phyloP scores from a whole-genome alignment of 2,329 filamentous ascomycete genomes.

The Fusarium dimerum region DNA sequence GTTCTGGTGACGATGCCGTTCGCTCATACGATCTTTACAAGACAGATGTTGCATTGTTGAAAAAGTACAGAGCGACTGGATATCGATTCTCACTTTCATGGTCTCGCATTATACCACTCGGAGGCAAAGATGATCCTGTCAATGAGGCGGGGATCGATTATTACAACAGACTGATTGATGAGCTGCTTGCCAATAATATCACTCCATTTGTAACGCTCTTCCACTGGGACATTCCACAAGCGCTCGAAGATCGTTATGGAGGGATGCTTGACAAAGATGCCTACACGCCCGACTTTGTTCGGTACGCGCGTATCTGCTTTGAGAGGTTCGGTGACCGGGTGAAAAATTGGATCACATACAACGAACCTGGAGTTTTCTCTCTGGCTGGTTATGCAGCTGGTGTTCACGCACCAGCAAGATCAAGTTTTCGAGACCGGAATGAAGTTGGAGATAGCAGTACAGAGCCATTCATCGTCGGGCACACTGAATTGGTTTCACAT shows the following conservation, averaged over 20 bases:
- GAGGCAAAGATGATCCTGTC: slow-evolving; percentile 62
- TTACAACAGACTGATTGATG: slow-evolving; percentile 62
- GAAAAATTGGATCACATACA: slow-evolving; percentile 27
- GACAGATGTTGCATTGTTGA: slow-evolving; percentile 57
- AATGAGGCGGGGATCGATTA: slow-evolving; percentile 61
- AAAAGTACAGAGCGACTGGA: slow-evolving; percentile 57
- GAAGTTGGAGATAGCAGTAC: slow-evolving; percentile 24
- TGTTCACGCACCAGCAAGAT: slow-evolving; percentile 19
- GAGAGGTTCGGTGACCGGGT: slow-evolving; percentile 24
- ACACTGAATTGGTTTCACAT: slow-evolving; percentile 42
- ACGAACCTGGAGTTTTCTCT: slow-evolving; percentile 21
- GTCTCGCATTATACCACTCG: slow-evolving; percentile 65
- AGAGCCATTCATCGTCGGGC: slow-evolving; percentile 41
- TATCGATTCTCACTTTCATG: slow-evolving; percentile 68
- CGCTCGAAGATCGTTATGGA: slow-evolving; percentile 21
- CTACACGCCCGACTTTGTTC: slow-evolving; percentile 22
- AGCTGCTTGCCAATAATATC: slow-evolving; percentile 54
- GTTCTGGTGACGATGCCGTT: slow-evolving; percentile 40
- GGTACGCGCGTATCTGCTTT: slow-evolving; percentile 25
- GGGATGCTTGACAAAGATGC: slow-evolving; percentile 23
- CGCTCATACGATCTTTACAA: slow-evolving; percentile 43
- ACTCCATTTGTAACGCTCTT: slow-evolving; percentile 63
- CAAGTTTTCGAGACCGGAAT: slow-evolving; percentile 24
- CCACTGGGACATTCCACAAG: slow-evolving; percentile 62
- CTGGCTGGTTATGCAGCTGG: slow-evolving; percentile 22